Percentiles rank a stretch among this genome's conserved stretches.
Evolutionary conservation across 176 grass and related monocot genomes (phyloP).

Genomic region (Neostapfia colusana): DNA sequence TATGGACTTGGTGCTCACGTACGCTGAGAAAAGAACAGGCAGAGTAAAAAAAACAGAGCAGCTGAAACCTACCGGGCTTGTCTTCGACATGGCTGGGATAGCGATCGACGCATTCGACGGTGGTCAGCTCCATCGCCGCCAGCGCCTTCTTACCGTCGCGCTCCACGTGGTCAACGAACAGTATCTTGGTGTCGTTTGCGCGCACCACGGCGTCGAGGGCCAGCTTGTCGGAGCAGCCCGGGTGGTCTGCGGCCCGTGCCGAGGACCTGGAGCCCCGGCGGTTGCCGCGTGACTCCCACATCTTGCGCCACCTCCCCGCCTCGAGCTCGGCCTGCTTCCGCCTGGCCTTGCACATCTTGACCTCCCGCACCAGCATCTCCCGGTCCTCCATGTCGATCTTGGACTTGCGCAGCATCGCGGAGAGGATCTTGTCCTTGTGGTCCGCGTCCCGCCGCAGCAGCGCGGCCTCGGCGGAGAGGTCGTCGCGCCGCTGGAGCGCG

Average conservation of each 20-base stretch:
- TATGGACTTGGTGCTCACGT: background rate
- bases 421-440: conserved; percentile 88
- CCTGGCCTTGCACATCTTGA: conserved; percentile 69
- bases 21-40: background rate
- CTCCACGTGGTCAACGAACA: conserved; percentile 64
- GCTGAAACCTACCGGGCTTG: conserved; percentile 54
- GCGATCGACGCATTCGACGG: conserved; percentile 47
- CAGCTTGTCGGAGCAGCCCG: conserved; percentile 44
- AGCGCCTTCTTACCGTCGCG: conserved; percentile 39
- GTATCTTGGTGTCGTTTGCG: conserved; percentile 46
- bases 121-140: conserved; percentile 34
- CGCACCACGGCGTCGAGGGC: conserved; percentile 19
- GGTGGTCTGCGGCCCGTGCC: conserved; percentile 36
- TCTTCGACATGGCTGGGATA: conserved; percentile 47
- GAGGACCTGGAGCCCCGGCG: conserved; percentile 49
- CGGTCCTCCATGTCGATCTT: conserved; percentile 72
- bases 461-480: conserved; percentile 44
- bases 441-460: conserved; percentile 60
- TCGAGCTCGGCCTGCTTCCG: conserved; percentile 82
- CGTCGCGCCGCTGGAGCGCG: conserved; percentile 38
- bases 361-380: conserved; percentile 68
- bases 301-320: conserved; percentile 63
- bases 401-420: conserved; percentile 81
- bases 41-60: conserved; percentile 1
- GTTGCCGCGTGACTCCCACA: conserved; percentile 61